A percentile compares a stretch with the other conserved stretches of the same genome.
These are phyloP conservation scores for Starmerella floricola DNA, from an alignment of 805 yeast species.

Conservation along the genomic window DNA sequence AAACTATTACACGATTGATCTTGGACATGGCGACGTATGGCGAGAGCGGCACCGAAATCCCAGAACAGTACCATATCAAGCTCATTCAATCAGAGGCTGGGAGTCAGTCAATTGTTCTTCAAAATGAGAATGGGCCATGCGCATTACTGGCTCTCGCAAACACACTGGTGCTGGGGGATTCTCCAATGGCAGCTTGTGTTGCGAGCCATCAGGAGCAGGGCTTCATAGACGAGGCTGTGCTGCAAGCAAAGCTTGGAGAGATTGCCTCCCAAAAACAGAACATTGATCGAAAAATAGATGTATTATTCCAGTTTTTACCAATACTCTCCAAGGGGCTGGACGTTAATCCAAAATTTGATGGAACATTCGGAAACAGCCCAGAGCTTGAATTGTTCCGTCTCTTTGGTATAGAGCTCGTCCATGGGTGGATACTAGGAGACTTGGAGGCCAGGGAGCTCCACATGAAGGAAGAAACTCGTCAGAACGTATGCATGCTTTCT, in stretches of 20 bases:
- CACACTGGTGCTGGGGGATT: constrained; percentile 44
- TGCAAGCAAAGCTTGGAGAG: constrained; percentile 8
- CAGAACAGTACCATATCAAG: not conserved
- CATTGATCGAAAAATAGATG: constrained; percentile 17
- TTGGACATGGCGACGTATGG: not conserved
- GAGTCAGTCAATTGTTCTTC: constrained; percentile 42
- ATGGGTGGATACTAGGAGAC: constrained; percentile 56
- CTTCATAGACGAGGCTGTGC: not conserved
- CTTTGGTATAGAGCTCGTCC: constrained; percentile 52
- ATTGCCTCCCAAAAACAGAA: constrained; percentile 18
- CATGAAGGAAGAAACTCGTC: constrained; percentile 24
- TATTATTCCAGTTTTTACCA: constrained; percentile 46
- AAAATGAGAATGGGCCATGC: constrained; percentile 79
- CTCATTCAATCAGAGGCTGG: not conserved
- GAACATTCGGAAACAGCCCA: constrained; percentile 43
- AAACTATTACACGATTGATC: not conserved
- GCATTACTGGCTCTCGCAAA: constrained; percentile 71
- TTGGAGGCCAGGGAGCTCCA: constrained; percentile 30
- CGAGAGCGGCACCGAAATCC: not conserved
- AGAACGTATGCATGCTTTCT: constrained; percentile 23
- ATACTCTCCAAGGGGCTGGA: constrained; percentile 55
- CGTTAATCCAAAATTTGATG: constrained; percentile 58
- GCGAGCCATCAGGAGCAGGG: not conserved
- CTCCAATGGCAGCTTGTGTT: constrained; percentile 15
- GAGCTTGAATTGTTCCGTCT: constrained; percentile 47